These are phyloP conservation scores for Harringtonia aguacate DNA, from an alignment of 2,329 filamentous ascomycete genomes.

Conservation along the genomic window DNA sequence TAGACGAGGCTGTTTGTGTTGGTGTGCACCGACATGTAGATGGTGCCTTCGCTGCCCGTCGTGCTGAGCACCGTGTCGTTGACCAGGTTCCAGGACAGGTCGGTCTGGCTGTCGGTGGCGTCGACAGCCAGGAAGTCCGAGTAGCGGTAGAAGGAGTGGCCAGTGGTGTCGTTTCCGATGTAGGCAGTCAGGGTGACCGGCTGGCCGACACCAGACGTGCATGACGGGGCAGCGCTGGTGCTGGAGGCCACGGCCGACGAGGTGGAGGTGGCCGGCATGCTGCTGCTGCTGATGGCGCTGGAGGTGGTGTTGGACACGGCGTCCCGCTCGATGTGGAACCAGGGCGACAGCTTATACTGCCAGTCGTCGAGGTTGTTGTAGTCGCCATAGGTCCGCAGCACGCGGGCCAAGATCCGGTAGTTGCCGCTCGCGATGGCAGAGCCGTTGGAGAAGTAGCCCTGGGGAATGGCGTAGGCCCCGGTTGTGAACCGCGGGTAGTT, in stretches of 20 bases:
- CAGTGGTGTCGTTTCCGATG: constrained; percentile 5
- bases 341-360: constrained; percentile 11
- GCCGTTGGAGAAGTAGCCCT: constrained; percentile 7
- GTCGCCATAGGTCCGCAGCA: constrained; percentile 14
- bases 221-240: background rate
- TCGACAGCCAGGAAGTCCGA: constrained; percentile 11
- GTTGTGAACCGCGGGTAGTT: background rate
- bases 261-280: background rate
- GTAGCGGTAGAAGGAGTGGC: constrained; percentile 9
- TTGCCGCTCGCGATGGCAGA: constrained; percentile 9
- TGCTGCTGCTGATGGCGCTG: background rate
- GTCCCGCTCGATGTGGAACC: constrained; percentile 9
- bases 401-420: constrained; percentile 11
- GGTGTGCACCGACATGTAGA: constrained; percentile 6
- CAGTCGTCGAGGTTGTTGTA: constrained; percentile 10
- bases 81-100: background rate
- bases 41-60: background rate
- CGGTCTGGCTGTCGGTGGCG: constrained; percentile 1
- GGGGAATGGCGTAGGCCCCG: background rate
- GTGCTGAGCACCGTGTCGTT: background rate
- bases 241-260: background rate
- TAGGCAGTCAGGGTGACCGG: constrained; percentile 4
- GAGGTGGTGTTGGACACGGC: background rate
- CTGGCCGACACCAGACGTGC: no score
- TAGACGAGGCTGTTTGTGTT: constrained; percentile 13